These are phyloP conservation scores for Plenodomus biglobosus DNA, from an alignment of 2,329 filamentous ascomycete genomes.

Conservation along the genomic window DNA sequence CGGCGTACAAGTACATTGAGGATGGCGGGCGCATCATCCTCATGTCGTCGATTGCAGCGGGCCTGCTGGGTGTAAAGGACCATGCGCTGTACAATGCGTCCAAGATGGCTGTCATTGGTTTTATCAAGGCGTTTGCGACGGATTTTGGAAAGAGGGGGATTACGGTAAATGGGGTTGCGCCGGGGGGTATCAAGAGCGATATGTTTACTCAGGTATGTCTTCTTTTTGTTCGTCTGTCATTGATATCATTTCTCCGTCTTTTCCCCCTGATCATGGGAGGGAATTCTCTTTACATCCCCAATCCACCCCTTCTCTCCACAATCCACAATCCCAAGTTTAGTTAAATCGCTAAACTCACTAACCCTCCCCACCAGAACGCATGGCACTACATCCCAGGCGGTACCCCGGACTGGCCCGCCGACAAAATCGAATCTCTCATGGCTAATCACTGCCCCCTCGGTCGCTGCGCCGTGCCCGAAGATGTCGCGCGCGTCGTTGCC, in stretches of 20 bases:
- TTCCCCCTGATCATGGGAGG: no score
- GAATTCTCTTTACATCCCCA: no score
- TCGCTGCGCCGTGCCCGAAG: conserved; percentile 52
- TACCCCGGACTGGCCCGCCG: conserved; percentile 52
- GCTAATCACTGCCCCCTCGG: conserved; percentile 53
- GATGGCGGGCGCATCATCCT: conserved; percentile 72
- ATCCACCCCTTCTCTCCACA: no score
- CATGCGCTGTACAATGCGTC: conserved; percentile 71
- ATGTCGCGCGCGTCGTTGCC: conserved; percentile 47
- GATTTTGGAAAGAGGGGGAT: conserved; percentile 69
- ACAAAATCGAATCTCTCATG: conserved; percentile 55
- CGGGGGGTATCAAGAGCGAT: conserved; percentile 73
- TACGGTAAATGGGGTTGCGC: conserved; percentile 72
- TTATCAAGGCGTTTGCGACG: conserved; percentile 70
- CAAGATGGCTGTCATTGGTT: conserved; percentile 73
- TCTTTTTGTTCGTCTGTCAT: no score
- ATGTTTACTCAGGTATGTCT: conserved; percentile 63
- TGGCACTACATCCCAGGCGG: conserved; percentile 54
- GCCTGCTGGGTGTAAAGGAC: conserved; percentile 67
- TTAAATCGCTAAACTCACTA: no score
- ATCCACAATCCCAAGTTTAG: no score
- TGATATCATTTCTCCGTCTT: no score
- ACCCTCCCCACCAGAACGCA: conserved; percentile 61
- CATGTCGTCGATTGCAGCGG: conserved; percentile 71
- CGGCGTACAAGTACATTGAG: conserved; percentile 70